phyloP scores from a whole-genome alignment of 345 rosid genomes.

The Heritiera littoralis region DNA sequence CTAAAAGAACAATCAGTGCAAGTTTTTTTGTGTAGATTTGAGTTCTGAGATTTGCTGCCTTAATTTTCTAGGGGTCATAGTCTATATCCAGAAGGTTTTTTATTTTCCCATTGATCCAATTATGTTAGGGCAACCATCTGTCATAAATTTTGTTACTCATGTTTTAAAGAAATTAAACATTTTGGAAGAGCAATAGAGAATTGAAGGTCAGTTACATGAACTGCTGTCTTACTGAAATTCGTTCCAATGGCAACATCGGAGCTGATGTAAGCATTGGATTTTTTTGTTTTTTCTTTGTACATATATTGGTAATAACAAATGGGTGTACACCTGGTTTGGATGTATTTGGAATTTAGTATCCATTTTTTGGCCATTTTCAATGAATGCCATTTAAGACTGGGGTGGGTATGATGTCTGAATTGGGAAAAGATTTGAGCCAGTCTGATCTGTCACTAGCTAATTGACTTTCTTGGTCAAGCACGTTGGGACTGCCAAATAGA shows the following conservation, averaged over 20 bases:
- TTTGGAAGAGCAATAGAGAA: neutral
- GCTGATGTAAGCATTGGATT: neutral
- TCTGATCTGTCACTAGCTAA: conserved; percentile 2
- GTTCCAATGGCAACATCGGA: neutral
- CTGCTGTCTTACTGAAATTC: neutral
- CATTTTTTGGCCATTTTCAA: conserved; percentile 1
- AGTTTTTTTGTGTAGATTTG: neutral
- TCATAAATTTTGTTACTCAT: neutral
- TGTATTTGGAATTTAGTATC: neutral
- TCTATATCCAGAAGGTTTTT: neutral
- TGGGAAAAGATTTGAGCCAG: conserved; percentile 3
- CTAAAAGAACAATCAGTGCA: neutral
- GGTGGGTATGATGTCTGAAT: neutral
- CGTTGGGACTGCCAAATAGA: neutral
- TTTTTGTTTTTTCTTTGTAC: neutral
- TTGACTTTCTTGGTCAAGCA: neutral
- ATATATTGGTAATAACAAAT: neutral
- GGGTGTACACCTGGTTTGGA: neutral
- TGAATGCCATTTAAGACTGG: conserved; percentile 2
- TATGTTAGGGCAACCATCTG: neutral
- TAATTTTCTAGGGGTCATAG: neutral
- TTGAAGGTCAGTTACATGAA: neutral
- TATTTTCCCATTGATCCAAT: neutral
- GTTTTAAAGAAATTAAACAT: conserved; percentile 9
- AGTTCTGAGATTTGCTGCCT: neutral